These are phyloP conservation scores for Alternaria angustiovoidea DNA, from an alignment of 2,329 filamentous ascomycete genomes.

Conservation along the genomic window DNA sequence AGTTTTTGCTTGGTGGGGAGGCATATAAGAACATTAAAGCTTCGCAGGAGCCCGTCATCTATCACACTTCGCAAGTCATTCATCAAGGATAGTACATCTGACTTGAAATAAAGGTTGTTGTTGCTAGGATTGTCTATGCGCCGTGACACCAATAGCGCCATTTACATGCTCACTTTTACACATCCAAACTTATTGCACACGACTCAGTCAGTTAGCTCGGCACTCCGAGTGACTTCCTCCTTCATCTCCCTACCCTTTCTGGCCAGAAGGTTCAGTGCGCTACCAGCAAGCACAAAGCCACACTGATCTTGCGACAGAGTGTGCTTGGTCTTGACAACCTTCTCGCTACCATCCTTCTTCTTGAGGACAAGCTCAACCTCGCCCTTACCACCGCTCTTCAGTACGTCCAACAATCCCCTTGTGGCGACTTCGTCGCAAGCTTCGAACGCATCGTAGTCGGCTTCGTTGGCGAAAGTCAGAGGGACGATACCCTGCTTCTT, in stretches of 20 bases:
- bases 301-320: conserved; percentile 90
- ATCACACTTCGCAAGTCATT: neutral
- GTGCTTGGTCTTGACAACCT: conserved; percentile 81
- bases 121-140: neutral
- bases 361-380: conserved; percentile 70
- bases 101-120: neutral
- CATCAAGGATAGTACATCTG: neutral
- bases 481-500: conserved; percentile 98
- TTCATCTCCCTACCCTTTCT: conserved; percentile 59
- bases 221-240: conserved; percentile 48
- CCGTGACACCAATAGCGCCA: conserved; percentile 3
- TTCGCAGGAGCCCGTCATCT: neutral
- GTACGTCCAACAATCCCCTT: conserved; percentile 82
- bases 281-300: conserved; percentile 90
- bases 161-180: neutral
- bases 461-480: conserved; percentile 86
- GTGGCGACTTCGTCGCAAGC: conserved; percentile 87
- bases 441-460: conserved; percentile 83
- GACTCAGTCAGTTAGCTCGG: conserved; percentile 50
- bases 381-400: conserved; percentile 79
- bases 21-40: neutral
- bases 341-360: conserved; percentile 66
- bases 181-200: neutral
- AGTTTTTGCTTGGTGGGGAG: neutral
- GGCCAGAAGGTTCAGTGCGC: conserved; percentile 88